Evolutionary conservation across 2,329 filamentous ascomycete species (phyloP).

Genomic region (Lasiodiplodia hormozganensis): DNA sequence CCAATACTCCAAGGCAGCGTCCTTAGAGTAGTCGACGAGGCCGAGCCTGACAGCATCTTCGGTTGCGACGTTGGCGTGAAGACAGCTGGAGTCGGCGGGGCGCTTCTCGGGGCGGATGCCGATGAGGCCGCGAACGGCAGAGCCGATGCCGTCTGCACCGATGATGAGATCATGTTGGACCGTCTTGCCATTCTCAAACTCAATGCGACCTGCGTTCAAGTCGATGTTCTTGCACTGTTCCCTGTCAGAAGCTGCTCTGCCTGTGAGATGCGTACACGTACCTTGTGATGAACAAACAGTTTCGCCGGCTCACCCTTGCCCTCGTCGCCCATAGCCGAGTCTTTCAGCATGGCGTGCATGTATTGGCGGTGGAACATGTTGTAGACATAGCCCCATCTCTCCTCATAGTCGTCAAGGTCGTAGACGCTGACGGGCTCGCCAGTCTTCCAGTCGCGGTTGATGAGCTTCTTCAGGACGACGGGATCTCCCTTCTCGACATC

Average conservation of each 20-base stretch:
- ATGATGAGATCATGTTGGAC: slow-evolving; percentile 66
- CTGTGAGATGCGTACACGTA: background rate
- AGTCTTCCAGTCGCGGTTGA: slow-evolving; percentile 74
- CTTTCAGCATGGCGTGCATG: slow-evolving; percentile 72
- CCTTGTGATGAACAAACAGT: slow-evolving; percentile 66
- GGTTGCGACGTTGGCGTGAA: slow-evolving; percentile 70
- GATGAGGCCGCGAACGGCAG: slow-evolving; percentile 66
- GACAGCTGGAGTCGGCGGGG: slow-evolving; percentile 66
- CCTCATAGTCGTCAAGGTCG: slow-evolving; percentile 68
- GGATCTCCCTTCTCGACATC: slow-evolving; percentile 70
- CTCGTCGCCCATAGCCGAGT: slow-evolving; percentile 60
- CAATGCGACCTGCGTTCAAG: slow-evolving; percentile 48
- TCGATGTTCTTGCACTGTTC: slow-evolving; percentile 59
- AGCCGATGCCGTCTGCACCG: slow-evolving; percentile 73
- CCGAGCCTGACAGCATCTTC: slow-evolving; percentile 66
- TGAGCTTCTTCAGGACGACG: slow-evolving; percentile 69
- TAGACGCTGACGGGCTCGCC: slow-evolving; percentile 71
- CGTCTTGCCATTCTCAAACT: slow-evolving; percentile 55
- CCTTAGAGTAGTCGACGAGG: slow-evolving; percentile 66
- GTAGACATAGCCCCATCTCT: slow-evolving; percentile 69
- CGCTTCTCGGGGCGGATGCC: slow-evolving; percentile 67
- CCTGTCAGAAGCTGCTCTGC: background rate
- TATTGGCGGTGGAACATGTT: slow-evolving; percentile 75
- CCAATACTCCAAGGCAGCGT: slow-evolving; percentile 73
- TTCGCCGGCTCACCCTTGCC: slow-evolving; percentile 62